Percentiles rank a stretch among this genome's conserved stretches.
Evolutionary conservation across 352 stramenopile species (phyloP).

Genomic region (Saprolegnia parasitica): DNA sequence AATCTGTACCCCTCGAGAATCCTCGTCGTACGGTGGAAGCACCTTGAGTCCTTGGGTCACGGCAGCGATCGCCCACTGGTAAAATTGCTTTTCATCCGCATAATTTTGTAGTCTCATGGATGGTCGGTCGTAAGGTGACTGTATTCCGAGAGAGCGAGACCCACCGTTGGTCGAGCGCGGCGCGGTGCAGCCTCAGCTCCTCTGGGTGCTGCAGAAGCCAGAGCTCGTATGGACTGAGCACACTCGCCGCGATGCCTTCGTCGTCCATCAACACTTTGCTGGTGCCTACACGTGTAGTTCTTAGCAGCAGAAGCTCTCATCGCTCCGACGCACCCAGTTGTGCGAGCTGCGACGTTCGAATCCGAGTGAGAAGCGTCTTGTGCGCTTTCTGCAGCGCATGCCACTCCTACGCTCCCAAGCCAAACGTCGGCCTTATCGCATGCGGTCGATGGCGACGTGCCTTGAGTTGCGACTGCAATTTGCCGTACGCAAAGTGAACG

Average conservation of each 20-base stretch:
- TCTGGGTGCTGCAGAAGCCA: conserved; percentile 8
- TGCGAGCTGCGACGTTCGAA: background rate
- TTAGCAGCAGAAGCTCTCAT: too few relatives aligned
- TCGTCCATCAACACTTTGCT: conserved; percentile 15
- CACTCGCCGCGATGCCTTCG: background rate
- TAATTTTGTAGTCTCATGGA: conserved; percentile 17
- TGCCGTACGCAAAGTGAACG: conserved; percentile 13
- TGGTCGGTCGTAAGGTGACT: background rate
- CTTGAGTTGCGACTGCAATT: conserved; percentile 17
- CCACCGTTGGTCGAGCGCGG: conserved; percentile 3
- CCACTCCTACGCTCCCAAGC: background rate
- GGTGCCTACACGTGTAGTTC: conserved; percentile 6
- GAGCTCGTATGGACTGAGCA: conserved; percentile 5
- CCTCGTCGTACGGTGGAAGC: background rate
- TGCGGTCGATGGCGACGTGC: background rate
- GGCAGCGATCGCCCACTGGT: conserved; percentile 10
- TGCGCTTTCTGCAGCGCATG: conserved; percentile 3
- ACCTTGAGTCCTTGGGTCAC: background rate
- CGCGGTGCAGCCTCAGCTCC: background rate
- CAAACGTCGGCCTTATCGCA: background rate
- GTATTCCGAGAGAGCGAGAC: background rate
- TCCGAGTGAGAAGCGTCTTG: background rate
- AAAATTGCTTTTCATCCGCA: conserved; percentile 17
- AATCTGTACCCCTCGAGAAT: too few relatives aligned
- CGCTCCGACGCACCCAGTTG: conserved; percentile 9